Percentiles rank a stretch among this genome's conserved stretches.
Evolutionary conservation across 2,329 filamentous ascomycete genomes (phyloP).

Genomic region (Colletotrichum chrysophilum): DNA sequence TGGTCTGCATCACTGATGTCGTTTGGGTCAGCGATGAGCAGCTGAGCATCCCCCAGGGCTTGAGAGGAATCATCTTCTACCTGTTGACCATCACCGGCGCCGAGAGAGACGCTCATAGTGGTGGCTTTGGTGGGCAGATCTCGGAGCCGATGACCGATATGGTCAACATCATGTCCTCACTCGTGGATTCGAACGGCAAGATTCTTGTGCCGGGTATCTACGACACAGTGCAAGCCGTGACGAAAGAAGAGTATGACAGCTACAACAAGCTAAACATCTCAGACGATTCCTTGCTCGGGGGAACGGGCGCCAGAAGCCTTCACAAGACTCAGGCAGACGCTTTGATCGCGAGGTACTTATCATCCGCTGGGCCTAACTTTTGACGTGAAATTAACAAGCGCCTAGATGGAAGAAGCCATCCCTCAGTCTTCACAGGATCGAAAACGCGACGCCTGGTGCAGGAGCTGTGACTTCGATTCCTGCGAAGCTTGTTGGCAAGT

Average conservation of each 20-base stretch:
- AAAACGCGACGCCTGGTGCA: conserved; percentile 90
- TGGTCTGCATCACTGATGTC: conserved; percentile 98
- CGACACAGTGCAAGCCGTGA: conserved; percentile 89
- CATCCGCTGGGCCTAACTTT: conserved; percentile 56
- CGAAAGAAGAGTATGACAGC: conserved; percentile 83
- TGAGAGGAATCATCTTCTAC: conserved; percentile 98
- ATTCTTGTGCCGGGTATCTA: conserved; percentile 91
- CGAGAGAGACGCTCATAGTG: conserved; percentile 91
- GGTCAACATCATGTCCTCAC: conserved; percentile 77
- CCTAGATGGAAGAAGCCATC: conserved; percentile 99
- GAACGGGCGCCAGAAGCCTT: conserved; percentile 84
- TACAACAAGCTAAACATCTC: conserved; percentile 92
- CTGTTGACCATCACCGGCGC: conserved; percentile 88
- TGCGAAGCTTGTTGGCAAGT: conserved; percentile 96
- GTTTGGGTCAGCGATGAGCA: conserved; percentile 99
- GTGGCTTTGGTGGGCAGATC: conserved; percentile 93
- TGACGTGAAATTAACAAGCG: conserved; percentile 84
- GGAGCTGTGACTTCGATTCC: conserved; percentile 99
- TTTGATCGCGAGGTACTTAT: neutral
- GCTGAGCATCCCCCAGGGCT: conserved; percentile 95
- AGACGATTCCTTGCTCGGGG: conserved; percentile 93
- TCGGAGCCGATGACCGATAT: conserved; percentile 99
- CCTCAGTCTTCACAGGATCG: conserved; percentile 90
- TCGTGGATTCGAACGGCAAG: conserved; percentile 90
- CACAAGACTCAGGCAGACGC: conserved; percentile 10